These are phyloP conservation scores for Naganishia friedmannii DNA, from an alignment of 768 basidiomycete genomes.

Conservation along the genomic window DNA sequence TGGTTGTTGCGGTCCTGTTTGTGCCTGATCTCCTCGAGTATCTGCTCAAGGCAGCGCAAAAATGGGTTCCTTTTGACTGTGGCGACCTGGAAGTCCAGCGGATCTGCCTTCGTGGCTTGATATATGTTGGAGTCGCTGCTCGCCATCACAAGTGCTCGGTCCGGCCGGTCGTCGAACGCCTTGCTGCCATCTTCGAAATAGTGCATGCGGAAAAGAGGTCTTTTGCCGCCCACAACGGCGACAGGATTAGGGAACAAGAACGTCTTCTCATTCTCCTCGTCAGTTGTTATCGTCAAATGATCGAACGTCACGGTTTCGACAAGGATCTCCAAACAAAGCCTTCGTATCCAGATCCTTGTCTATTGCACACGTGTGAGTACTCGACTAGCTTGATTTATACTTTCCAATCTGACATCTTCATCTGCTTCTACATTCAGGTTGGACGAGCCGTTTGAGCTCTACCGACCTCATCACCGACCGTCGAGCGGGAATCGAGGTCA, in stretches of 20 bases:
- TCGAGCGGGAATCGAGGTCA: slow-evolving; percentile 59
- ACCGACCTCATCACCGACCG: slow-evolving; percentile 56
- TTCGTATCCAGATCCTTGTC: slow-evolving; percentile 63
- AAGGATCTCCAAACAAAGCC: slow-evolving; percentile 37
- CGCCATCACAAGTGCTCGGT: slow-evolving; percentile 60
- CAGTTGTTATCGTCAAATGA: slow-evolving; percentile 60
- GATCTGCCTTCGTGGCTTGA: slow-evolving; percentile 72
- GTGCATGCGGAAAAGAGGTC: slow-evolving; percentile 59
- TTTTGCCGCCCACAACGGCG: slow-evolving; percentile 30
- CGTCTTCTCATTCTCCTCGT: slow-evolving; percentile 60
- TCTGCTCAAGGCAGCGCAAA: slow-evolving; percentile 65
- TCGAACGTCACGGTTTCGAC: slow-evolving; percentile 54
- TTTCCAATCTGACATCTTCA: background rate
- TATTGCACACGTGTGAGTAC: slow-evolving; percentile 51
- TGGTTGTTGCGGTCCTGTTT: slow-evolving; percentile 68
- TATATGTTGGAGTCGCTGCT: slow-evolving; percentile 66
- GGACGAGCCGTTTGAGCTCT: slow-evolving; percentile 59
- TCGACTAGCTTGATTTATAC: background rate
- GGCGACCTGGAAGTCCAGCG: slow-evolving; percentile 65
- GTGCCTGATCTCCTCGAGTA: slow-evolving; percentile 58
- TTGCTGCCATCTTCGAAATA: slow-evolving; percentile 60
- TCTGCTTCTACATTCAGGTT: slow-evolving; percentile 55
- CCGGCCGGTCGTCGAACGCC: slow-evolving; percentile 62
- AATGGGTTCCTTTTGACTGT: slow-evolving; percentile 66
- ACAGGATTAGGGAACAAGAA: slow-evolving; percentile 43